Base-by-base conservation (phyloP, 306 rosid species). In the Cicer judaicum region DNA sequence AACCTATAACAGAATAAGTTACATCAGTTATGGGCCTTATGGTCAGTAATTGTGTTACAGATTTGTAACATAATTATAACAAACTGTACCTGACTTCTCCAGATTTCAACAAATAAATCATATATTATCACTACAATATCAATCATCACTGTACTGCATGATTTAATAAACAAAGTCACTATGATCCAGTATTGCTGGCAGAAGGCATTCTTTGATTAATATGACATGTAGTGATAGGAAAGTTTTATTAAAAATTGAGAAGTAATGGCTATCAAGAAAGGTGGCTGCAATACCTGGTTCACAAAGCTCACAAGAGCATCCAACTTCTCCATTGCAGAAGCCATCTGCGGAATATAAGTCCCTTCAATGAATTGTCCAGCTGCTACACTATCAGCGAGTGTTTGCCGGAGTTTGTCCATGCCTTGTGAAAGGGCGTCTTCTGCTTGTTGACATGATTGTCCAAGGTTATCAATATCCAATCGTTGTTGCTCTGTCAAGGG, bases 401-500 rank as follows among this genome's bases (percentile, higher is more conserved):
- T 81, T 76, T 83, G 91, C 77, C 90, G 92, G 73, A 95, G 96
- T 76, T 87, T 95, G 4, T 90, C 97, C 96, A 92, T 89, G 43
- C 99, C 99, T 81, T 95, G 98, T 6, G 92, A 80, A 65, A 95
- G 90, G 65, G 99, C 99, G 72, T 95, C 99, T 83, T 95, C 99
- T 38, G 97, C 98, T 80, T 95, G 99, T 68, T 89, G 88, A 84
- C 98, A 95, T 44, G 99, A 92, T 76, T 90, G 90, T 77, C 71
- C 79, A 46, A 95, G 99, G 81, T 84, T 92, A 59, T 19, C 41
- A 41, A 91, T 86, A 57, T 89, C 96, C 42, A 84, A 13, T 34
- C 67, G 43, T 77, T 95, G 98, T 50, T 87, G 87, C 13, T 90
- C 93, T 5, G 93, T 78, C 86, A 92, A 62, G 9, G 92, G 92